Evolutionary conservation across 1,139 yeast species (phyloP).

Genomic region (Debaryomycetaceae sp.): DNA sequence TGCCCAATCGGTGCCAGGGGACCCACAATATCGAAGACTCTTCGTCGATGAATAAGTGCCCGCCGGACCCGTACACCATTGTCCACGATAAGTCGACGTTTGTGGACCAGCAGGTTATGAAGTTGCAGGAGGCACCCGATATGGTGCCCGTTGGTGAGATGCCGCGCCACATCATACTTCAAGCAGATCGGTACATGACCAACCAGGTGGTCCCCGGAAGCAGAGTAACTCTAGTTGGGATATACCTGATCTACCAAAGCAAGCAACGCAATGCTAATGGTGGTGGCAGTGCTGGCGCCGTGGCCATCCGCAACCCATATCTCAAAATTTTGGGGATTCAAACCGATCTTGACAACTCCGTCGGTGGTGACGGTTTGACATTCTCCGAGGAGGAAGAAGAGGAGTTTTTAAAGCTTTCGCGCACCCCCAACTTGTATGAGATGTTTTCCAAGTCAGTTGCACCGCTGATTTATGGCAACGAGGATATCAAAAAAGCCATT

Average conservation of each 20-base stretch:
- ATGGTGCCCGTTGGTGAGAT: slow-evolving; percentile 98
- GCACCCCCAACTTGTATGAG: slow-evolving; percentile 81
- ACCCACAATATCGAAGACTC: slow-evolving; percentile 45
- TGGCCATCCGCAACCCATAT: slow-evolving; percentile 92
- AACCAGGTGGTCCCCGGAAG: slow-evolving; percentile 94
- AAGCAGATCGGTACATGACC: slow-evolving; percentile 86
- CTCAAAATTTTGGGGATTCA: slow-evolving; percentile 83
- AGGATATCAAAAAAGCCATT: slow-evolving; percentile 88
- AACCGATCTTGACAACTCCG: slow-evolving; percentile 72
- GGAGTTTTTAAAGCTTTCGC: slow-evolving; percentile 74
- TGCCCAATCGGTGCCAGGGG: slow-evolving; percentile 76
- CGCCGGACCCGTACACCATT: slow-evolving; percentile 86
- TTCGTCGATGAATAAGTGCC: slow-evolving; percentile 64
- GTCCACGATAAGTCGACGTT: slow-evolving; percentile 91
- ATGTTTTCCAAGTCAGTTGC: slow-evolving; percentile 88
- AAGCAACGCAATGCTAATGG: slow-evolving; percentile 48
- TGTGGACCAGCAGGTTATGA: slow-evolving; percentile 90
- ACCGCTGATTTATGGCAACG: slow-evolving; percentile 92
- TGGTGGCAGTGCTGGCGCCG: slow-evolving; percentile 29
- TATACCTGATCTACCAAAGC: slow-evolving; percentile 81
- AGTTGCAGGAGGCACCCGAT: slow-evolving; percentile 94
- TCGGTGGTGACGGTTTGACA: slow-evolving; percentile 50
- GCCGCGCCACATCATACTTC: slow-evolving; percentile 89
- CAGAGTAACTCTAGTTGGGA: slow-evolving; percentile 85
- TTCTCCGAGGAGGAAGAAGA: slow-evolving; percentile 94